phyloP scores from a whole-genome alignment of 164 flowering plant genomes.

The Pachysandra terminalis region DNA sequence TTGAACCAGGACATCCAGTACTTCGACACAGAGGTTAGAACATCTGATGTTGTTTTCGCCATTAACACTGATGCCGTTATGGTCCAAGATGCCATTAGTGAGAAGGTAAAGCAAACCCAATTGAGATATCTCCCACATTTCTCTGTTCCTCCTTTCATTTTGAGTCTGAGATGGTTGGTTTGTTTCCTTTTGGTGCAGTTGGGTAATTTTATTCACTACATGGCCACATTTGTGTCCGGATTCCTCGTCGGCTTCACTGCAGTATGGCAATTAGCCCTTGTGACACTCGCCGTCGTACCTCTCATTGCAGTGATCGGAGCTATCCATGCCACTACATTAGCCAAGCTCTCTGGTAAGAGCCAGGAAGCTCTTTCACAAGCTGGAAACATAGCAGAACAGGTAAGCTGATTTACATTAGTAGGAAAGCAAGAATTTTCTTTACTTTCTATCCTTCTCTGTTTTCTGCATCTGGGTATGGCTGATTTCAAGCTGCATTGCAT shows the following conservation, averaged over 20 bases:
- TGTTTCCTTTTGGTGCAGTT: constrained; percentile 50
- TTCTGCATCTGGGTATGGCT: constrained; percentile 24
- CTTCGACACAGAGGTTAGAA: constrained; percentile 88
- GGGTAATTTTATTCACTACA: constrained; percentile 93
- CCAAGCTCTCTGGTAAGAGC: constrained; percentile 78
- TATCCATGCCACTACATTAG: constrained; percentile 64
- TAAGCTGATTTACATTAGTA: too few relatives aligned
- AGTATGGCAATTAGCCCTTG: constrained; percentile 90
- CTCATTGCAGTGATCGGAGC: constrained; percentile 91
- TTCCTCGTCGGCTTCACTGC: constrained; percentile 96
- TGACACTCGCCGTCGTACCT: constrained; percentile 93
- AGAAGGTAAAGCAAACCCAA: constrained; percentile 57
- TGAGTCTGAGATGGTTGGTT: constrained; percentile 4
- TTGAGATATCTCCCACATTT: background rate
- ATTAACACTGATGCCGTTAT: constrained; percentile 88
- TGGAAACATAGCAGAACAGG: constrained; percentile 93
- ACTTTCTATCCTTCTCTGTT: constrained; percentile 1
- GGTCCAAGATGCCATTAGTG: constrained; percentile 98
- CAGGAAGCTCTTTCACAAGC: constrained; percentile 87
- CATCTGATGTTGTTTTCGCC: constrained; percentile 90
- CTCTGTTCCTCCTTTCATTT: background rate
- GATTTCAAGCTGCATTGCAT: background rate
- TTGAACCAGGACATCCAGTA: constrained; percentile 88
- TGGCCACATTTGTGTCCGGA: constrained; percentile 94
- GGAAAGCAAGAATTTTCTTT: too few relatives aligned